Base-by-base conservation (phyloP, 164 flowering plant species). In the Dillenia suffruticosa region DNA sequence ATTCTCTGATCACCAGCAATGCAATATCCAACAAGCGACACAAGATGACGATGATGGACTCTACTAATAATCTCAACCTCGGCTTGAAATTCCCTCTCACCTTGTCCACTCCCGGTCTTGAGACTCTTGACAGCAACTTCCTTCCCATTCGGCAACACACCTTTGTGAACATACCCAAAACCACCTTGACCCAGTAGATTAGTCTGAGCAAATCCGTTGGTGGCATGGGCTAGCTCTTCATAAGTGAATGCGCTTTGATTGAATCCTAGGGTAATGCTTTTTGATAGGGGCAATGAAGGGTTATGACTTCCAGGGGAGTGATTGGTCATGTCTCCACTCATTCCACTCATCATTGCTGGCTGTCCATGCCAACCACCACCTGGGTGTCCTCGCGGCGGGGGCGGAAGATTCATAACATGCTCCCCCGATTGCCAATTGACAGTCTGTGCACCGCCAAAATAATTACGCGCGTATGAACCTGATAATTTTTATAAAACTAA, bases 21-120 rank as follows among this genome's bases (percentile, higher is more conserved):
- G 58, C 90, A 87, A 56, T 87, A 90, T 3, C 96, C 96, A 17
- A 84, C 87, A 24, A 89, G 80, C 5, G 92, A 83, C 56, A 89
- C 92, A n/a, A 89, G 81, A 64, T 87, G 81, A 46, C 92, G 79
- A 65, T 90, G 96, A 67, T 90, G 96, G 46, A 89, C 91, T 8
- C 93, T 80, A 63, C 93, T 89, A 63, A 89, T 89, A 51, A 89
- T 87, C 57, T 87, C 96, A 49, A 87, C 93, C 70, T 90, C 94
- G 5, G 96, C 93, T 61, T 76, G 84, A 66, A 90, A 90, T 57
- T 90, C 94, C 44, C 96, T 44, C 58, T 90, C 96, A 6, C 96
- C 96, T 66, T 89, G 96, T 2, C 93, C 93, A 43, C 93, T 87
- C 8, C 91, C 96, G 0, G 75, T 53, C 61, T 90, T 87, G 26